Conservation (phyloP, 257 asterid species). For the Echites panduratus region DNA sequence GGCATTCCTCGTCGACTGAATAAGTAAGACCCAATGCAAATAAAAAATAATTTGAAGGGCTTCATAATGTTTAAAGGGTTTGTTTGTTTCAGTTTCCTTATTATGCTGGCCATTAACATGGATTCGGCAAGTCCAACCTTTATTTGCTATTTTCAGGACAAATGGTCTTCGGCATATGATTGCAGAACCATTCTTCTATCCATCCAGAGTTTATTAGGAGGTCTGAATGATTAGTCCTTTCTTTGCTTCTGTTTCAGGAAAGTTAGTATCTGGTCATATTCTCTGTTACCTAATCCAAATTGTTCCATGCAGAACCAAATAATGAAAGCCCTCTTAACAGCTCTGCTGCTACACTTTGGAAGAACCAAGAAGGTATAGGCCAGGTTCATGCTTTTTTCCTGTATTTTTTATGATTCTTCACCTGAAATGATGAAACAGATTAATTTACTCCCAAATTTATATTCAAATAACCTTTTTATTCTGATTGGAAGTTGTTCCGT, state of each 20-base stretch:
- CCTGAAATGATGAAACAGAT: not conserved
- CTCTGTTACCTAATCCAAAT: slow-evolving; percentile 3
- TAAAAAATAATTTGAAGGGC: not conserved
- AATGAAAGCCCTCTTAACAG: slow-evolving; percentile 64
- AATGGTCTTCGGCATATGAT: slow-evolving; percentile 80
- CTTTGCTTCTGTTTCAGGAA: not conserved
- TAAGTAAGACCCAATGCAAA: not conserved
- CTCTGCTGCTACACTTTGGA: slow-evolving; percentile 78
- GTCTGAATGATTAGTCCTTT: slow-evolving; percentile 16
- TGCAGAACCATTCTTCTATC: slow-evolving; percentile 72
- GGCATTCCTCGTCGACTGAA: no score
- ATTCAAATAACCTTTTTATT: no score
- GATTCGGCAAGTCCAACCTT: not conserved
- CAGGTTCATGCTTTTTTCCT: not conserved
- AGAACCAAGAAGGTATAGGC: slow-evolving; percentile 53
- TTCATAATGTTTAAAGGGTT: not conserved
- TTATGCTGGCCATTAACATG: not conserved
- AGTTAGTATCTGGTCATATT: not conserved
- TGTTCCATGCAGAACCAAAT: slow-evolving; percentile 51
- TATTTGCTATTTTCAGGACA: slow-evolving; percentile 37
- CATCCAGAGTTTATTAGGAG: slow-evolving; percentile 69
- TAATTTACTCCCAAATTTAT: not conserved
- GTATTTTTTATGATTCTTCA: not conserved
- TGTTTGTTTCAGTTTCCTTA: not conserved
- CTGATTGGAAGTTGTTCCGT: not conserved